Evolutionary conservation across 441 rosid genomes (phyloP).

Genomic region (Lepidium campestre): DNA sequence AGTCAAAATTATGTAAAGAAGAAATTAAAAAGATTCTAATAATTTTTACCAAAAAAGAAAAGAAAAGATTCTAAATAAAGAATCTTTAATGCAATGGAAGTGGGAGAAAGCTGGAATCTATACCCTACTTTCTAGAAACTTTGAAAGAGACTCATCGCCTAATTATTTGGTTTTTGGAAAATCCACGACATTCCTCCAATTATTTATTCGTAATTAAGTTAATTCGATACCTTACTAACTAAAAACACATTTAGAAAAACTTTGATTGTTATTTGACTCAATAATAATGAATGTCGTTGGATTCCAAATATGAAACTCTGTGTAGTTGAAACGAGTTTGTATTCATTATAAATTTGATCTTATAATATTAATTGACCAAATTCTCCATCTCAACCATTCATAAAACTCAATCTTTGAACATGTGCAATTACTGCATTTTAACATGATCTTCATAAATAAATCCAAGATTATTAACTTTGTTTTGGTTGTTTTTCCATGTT

Average conservation of each 20-base stretch:
- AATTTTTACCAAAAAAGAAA: too few species aligned
- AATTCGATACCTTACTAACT: neutral
- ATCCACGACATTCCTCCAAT: neutral
- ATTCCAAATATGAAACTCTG: neutral
- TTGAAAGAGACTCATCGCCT: slow-evolving; percentile 9
- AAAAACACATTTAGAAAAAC: neutral
- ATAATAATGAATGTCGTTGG: neutral
- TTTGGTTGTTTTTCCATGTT: too few species aligned
- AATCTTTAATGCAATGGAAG: slow-evolving; percentile 14
- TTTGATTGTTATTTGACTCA: neutral
- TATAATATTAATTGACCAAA: too few species aligned
- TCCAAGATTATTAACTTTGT: too few species aligned
- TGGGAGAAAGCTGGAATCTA: slow-evolving; percentile 28
- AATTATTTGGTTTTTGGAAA: slow-evolving; percentile 3
- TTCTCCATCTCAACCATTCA: too few species aligned
- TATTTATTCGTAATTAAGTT: too few species aligned
- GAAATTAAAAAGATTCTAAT: slow-evolving; percentile 11
- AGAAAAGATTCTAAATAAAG: slow-evolving; percentile 20
- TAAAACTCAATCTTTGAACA: too few species aligned
- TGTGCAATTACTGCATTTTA: too few species aligned
- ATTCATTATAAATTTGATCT: neutral
- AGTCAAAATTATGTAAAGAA: too few species aligned
- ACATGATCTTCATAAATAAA: too few species aligned
- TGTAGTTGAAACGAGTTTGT: neutral
- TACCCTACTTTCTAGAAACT: slow-evolving; percentile 20